Conservation (phyloP, 306 rosid genomes). For the Sechiopsis laciniata region DNA sequence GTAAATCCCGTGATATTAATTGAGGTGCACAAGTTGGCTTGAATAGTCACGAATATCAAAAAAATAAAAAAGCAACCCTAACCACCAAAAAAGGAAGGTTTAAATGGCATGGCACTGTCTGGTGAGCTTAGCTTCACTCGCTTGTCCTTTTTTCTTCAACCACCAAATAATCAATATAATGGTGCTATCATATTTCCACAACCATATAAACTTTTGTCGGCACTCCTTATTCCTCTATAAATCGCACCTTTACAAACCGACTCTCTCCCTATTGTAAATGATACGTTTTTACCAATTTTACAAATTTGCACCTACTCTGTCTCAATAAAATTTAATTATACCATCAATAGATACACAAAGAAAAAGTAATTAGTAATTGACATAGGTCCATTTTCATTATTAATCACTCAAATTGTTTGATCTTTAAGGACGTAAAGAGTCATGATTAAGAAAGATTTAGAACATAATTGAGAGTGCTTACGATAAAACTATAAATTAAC, state of each 20-base stretch:
- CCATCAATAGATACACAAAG: background rate
- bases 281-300: background rate
- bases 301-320: too few relatives aligned
- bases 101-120: background rate
- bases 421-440: too few relatives aligned
- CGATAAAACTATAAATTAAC: too few relatives aligned
- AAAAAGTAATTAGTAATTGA: too few relatives aligned
- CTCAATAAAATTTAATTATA: too few relatives aligned
- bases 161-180: background rate
- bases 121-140: background rate
- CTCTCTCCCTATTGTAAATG: background rate
- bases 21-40: too few relatives aligned
- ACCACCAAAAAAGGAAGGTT: slow-evolving; percentile 16
- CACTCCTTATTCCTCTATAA: background rate
- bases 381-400: background rate
- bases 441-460: too few relatives aligned
- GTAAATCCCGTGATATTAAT: too few relatives aligned
- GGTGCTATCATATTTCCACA: background rate
- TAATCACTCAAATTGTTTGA: too few relatives aligned
- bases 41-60: too few relatives aligned
- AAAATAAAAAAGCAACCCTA: too few relatives aligned
- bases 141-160: background rate
- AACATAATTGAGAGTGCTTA: too few relatives aligned
- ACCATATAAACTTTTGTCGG: background rate
- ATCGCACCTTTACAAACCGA: background rate